Base-by-base conservation (phyloP, 2,329 filamentous ascomycete genomes). In the Colletotrichum sp. region DNA sequence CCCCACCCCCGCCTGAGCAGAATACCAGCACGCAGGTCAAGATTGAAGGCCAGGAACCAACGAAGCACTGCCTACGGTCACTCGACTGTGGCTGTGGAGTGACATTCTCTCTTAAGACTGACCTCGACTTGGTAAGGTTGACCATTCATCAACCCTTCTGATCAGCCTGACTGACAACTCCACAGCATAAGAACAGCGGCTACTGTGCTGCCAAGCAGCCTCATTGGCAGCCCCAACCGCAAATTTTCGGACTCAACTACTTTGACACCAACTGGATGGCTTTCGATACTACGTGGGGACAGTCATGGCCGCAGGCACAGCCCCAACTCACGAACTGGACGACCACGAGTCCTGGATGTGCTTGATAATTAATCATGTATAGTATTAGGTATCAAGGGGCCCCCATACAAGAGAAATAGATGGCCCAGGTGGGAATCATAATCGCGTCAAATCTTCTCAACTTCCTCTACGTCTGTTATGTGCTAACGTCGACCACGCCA, bases 401-500 rank as follows among this genome's bases (percentile, higher is more conserved):
- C 32, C 18, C n/a, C n/a, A 13, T 52, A 22, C 12, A 48, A 18
- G 26, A 28, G 16, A 39, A 26, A 59, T 4, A 26, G 22, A 13
- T 55, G 4, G 30, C 8, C n/a, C 7, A 52, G 44, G 44, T 16
- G 18, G 24, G 22, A 22, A 16, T 16, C 57, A 64, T 55, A 16
- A 36, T 8, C 30, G 8, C 32, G 30, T 59, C 66, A 34, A 34
- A 52, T 39, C 28, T 63, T 48, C 55, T 52, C 44, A 52, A 24
- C 44, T 26, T 22, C 39, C 39, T 32, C 57, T 52, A 24, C 30
- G 26, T 48, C 13, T 55, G 22, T 22, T 28, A 75, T 28, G 64
- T 67, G n/a, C 64, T 59, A 5, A 71, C 75, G 3, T 77, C 64
- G 18, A 76, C 48, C 18, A 64, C 66, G 18, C 76, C 76, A 8